A percentile compares a stretch with the other conserved stretches of the same genome.
Evolutionary conservation across 495 filamentous ascomycete genomes (phyloP).

Genomic region (Zalerion maritima): DNA sequence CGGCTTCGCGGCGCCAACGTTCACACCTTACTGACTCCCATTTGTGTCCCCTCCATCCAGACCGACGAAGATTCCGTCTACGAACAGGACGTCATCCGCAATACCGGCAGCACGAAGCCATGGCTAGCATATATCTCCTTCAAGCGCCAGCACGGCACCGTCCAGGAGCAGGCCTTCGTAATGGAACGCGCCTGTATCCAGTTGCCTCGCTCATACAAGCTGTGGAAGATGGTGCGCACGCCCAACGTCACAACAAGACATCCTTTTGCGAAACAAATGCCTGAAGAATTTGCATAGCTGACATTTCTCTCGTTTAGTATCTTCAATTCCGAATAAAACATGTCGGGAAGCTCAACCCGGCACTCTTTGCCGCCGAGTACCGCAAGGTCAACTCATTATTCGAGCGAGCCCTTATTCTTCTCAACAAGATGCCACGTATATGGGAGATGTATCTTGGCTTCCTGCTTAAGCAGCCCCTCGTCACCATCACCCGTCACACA

Average conservation of each 20-base stretch:
- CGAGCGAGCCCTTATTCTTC: constrained; percentile 79
- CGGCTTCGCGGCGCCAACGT: too few species aligned
- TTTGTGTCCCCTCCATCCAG: constrained; percentile 21
- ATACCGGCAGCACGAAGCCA: constrained; percentile 76
- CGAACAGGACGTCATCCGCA: constrained; percentile 86
- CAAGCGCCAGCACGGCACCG: constrained; percentile 73
- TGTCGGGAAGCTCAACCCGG: constrained; percentile 69
- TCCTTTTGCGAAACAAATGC: not conserved
- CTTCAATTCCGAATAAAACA: constrained; percentile 75
- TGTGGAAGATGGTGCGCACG: constrained; percentile 82
- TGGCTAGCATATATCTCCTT: constrained; percentile 93
- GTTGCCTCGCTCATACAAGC: constrained; percentile 87
- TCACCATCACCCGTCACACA: constrained; percentile 77
- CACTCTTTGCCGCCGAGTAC: constrained; percentile 66
- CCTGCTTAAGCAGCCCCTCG: constrained; percentile 74
- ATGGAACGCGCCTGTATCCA: constrained; percentile 84
- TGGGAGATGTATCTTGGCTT: constrained; percentile 98
- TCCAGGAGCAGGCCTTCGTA: constrained; percentile 87
- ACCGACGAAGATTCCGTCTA: constrained; percentile 83
- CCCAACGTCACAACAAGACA: constrained; percentile 7
- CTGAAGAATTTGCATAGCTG: constrained; percentile 5
- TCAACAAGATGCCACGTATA: constrained; percentile 98
- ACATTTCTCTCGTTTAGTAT: constrained; percentile 45
- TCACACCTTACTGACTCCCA: constrained; percentile 4
- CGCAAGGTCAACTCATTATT: constrained; percentile 91